Percentiles rank a stretch among this genome's conserved stretches.
These are phyloP conservation scores for Hyaloperonospora brassicae DNA, from an alignment of 352 stramenopile species.

Conservation along the genomic window DNA sequence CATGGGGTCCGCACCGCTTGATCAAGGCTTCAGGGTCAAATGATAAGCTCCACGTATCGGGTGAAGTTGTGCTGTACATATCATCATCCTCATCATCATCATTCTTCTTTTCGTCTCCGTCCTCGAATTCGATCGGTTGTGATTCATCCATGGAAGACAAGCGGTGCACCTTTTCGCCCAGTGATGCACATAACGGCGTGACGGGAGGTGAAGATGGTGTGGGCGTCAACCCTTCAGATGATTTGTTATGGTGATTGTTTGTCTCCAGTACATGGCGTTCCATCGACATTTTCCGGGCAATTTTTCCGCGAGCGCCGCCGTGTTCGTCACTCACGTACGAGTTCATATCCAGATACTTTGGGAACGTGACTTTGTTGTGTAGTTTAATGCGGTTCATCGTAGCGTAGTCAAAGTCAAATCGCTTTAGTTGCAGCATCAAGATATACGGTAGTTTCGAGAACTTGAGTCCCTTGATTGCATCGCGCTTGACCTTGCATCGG, in stretches of 20 bases:
- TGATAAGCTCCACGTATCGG: constrained; percentile 63
- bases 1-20: constrained; percentile 49
- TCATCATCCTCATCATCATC: constrained; percentile 13
- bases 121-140: constrained; percentile 35
- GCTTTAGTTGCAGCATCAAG: constrained; percentile 87
- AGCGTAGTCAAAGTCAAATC: constrained; percentile 88
- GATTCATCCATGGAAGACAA: constrained; percentile 76
- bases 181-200: background rate
- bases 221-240: constrained; percentile 8
- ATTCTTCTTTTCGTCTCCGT: constrained; percentile 19
- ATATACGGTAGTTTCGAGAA: constrained; percentile 85
- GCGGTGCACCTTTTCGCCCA: constrained; percentile 24
- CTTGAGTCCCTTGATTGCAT: constrained; percentile 88
- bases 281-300: constrained; percentile 83
- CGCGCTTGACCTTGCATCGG: constrained; percentile 66
- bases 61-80: constrained; percentile 9
- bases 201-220: constrained; percentile 18
- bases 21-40: constrained; percentile 67
- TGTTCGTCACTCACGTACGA: constrained; percentile 64
- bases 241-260: constrained; percentile 19
- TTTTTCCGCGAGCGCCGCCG: constrained; percentile 37
- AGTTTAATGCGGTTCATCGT: constrained; percentile 86
- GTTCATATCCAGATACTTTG: constrained; percentile 88
- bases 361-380: constrained; percentile 82
- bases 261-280: constrained; percentile 71